phyloP scores from a whole-genome alignment of 2,329 filamentous ascomycete species.

The Trichoderma cornu-damae region DNA sequence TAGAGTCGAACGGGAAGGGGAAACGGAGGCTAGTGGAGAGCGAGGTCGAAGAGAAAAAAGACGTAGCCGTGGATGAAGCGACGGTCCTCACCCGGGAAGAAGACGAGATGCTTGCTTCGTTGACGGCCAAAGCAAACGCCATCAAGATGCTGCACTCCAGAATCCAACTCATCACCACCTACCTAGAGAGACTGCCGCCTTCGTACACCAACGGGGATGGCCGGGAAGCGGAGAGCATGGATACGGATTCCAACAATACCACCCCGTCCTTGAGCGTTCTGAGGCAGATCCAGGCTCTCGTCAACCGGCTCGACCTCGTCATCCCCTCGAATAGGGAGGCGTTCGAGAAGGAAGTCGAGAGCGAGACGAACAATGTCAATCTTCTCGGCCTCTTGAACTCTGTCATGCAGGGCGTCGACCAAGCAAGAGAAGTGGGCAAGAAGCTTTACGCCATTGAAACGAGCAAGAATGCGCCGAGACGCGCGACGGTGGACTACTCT shows the following conservation, averaged over 20 bases:
- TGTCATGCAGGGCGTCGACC: slow-evolving; percentile 66
- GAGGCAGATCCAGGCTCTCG: slow-evolving; percentile 79
- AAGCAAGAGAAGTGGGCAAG: slow-evolving; percentile 67
- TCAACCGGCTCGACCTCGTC: slow-evolving; percentile 76
- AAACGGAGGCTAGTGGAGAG: slow-evolving; percentile 42
- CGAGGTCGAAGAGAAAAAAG: slow-evolving; percentile 26
- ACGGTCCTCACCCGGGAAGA: slow-evolving; percentile 52
- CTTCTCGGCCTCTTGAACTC: slow-evolving; percentile 71
- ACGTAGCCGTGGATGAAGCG: slow-evolving; percentile 35
- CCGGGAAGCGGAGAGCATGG: slow-evolving; percentile 30
- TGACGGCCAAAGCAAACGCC: slow-evolving; percentile 86
- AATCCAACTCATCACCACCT: slow-evolving; percentile 66
- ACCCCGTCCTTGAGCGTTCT: slow-evolving; percentile 66
- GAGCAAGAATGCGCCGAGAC: slow-evolving; percentile 25
- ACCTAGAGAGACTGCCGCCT: slow-evolving; percentile 67
- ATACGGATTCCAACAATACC: slow-evolving; percentile 37
- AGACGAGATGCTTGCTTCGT: slow-evolving; percentile 56
- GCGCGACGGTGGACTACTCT: slow-evolving; percentile 22
- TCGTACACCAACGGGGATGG: slow-evolving; percentile 54
- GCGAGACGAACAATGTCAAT: slow-evolving; percentile 78
- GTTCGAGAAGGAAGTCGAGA: slow-evolving; percentile 65
- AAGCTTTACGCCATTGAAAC: slow-evolving; percentile 62
- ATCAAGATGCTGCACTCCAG: slow-evolving; percentile 86
- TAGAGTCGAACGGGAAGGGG: slow-evolving; percentile 49
- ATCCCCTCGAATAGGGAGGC: slow-evolving; percentile 62